Evolutionary conservation across 129 eudicot genomes (phyloP).

Genomic region (Saussurea involucrata): DNA sequence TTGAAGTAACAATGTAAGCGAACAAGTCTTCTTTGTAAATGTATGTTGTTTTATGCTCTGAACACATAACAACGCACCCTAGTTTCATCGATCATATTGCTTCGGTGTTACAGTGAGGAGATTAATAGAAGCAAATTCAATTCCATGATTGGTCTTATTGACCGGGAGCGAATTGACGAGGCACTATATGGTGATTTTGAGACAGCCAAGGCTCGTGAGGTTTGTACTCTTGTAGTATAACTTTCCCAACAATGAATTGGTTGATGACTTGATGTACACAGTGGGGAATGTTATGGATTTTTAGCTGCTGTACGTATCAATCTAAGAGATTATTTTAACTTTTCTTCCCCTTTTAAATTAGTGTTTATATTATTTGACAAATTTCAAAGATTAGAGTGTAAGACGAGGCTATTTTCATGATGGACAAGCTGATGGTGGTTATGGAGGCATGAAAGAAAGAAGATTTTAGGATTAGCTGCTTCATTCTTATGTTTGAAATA

Average conservation of each 20-base stretch:
- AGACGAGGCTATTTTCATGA: neutral
- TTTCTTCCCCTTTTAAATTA: neutral
- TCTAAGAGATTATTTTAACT: neutral
- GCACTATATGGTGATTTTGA: constrained; percentile 93
- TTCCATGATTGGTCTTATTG: constrained; percentile 94
- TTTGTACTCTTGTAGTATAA: constrained; percentile 27
- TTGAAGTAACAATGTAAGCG: constrained; percentile 90
- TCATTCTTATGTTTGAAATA: neutral
- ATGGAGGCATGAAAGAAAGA: neutral
- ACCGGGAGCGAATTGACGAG: constrained; percentile 85
- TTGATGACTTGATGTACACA: constrained; percentile 15
- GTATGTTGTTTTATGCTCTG: neutral
- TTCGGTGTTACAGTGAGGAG: constrained; percentile 68
- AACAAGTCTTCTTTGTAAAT: neutral
- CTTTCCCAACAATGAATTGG: neutral
- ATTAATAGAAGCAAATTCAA: constrained; percentile 80
- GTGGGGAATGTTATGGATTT: neutral
- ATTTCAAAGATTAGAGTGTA: neutral
- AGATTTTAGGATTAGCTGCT: neutral
- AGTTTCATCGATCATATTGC: neutral
- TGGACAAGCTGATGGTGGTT: neutral
- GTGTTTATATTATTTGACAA: neutral
- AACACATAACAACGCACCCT: neutral
- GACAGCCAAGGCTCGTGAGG: constrained; percentile 96
- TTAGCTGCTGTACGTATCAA: neutral